These are phyloP conservation scores for Colletotrichum tropicicola DNA, from an alignment of 2,329 filamentous ascomycete genomes.

Conservation along the genomic window DNA sequence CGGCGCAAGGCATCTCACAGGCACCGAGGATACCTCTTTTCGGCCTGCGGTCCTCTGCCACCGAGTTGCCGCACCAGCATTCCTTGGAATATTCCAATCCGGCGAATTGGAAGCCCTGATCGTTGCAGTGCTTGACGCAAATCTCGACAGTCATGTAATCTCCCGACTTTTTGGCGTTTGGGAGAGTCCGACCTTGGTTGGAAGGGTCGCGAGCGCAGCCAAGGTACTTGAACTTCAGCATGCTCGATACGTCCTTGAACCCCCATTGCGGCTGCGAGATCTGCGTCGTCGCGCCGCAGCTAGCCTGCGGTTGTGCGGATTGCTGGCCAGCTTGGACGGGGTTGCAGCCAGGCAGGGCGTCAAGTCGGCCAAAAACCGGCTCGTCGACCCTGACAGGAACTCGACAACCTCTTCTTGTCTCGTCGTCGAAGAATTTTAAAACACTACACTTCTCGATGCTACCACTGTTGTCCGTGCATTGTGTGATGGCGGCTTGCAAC, in stretches of 20 bases:
- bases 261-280: slow-evolving; percentile 48
- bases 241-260: slow-evolving; percentile 54
- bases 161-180: slow-evolving; percentile 36
- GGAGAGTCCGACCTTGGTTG: slow-evolving; percentile 40
- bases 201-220: slow-evolving; percentile 55
- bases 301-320: slow-evolving; percentile 22
- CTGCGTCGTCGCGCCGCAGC: slow-evolving; percentile 44
- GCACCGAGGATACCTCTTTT: slow-evolving; percentile 50
- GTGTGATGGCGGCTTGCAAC: slow-evolving; percentile 73
- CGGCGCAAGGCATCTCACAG: slow-evolving; percentile 41
- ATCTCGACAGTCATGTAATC: slow-evolving; percentile 44
- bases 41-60: slow-evolving; percentile 36
- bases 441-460: slow-evolving; percentile 72
- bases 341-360: slow-evolving; percentile 64
- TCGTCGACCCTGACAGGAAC: slow-evolving; percentile 58
- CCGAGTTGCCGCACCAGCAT: slow-evolving; percentile 47
- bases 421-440: slow-evolving; percentile 49
- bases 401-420: slow-evolving; percentile 56
- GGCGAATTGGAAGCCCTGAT: slow-evolving; percentile 39
- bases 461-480: slow-evolving; percentile 66
- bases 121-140: slow-evolving; percentile 43
- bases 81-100: slow-evolving; percentile 49
- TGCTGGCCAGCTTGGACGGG: slow-evolving; percentile 46
- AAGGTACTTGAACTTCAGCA: slow-evolving; percentile 57
- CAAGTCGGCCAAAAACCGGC: slow-evolving; percentile 51